These are phyloP conservation scores for Trichoderma erinaceum DNA, from an alignment of 495 filamentous ascomycete species.

Conservation along the genomic window DNA sequence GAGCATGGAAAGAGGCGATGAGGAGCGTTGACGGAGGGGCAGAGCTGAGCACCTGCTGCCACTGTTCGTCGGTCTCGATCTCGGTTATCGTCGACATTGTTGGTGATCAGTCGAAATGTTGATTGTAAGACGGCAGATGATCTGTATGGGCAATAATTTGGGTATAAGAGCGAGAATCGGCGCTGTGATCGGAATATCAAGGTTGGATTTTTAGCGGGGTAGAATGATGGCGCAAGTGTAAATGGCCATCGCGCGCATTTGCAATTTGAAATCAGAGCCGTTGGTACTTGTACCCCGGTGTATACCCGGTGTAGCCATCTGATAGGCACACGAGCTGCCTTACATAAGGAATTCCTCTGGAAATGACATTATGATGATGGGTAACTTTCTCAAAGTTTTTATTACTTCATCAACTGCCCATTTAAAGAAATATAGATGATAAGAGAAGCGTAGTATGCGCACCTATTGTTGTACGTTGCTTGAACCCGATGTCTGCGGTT, in stretches of 20 bases:
- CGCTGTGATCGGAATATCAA: background rate
- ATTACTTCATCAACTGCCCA: too few species aligned
- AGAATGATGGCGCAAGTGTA: background rate
- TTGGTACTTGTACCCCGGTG: background rate
- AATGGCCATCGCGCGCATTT: conserved; percentile 2
- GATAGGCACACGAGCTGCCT: background rate
- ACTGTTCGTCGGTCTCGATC: conserved; percentile 62
- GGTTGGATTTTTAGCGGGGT: conserved; percentile 15
- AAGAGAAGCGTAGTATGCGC: too few species aligned
- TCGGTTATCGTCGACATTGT: conserved; percentile 68
- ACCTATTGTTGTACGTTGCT: too few species aligned
- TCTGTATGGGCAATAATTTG: background rate
- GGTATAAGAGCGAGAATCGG: conserved; percentile 11
- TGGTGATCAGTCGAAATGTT: background rate
- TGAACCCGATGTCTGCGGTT: too few species aligned
- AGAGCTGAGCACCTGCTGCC: conserved; percentile 55
- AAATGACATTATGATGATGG: too few species aligned
- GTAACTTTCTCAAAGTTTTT: too few species aligned
- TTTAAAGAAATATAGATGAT: too few species aligned
- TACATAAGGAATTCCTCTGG: too few species aligned
- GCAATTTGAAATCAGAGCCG: conserved; percentile 2
- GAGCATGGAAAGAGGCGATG: conserved; percentile 87
- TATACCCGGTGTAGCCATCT: background rate
- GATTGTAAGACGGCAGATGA: conserved; percentile 1
- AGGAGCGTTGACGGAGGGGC: conserved; percentile 62